Percentiles rank a stretch among this genome's conserved stretches.
phyloP scores from a whole-genome alignment of 306 rosid genomes.

The Lathyrus aphaca region DNA sequence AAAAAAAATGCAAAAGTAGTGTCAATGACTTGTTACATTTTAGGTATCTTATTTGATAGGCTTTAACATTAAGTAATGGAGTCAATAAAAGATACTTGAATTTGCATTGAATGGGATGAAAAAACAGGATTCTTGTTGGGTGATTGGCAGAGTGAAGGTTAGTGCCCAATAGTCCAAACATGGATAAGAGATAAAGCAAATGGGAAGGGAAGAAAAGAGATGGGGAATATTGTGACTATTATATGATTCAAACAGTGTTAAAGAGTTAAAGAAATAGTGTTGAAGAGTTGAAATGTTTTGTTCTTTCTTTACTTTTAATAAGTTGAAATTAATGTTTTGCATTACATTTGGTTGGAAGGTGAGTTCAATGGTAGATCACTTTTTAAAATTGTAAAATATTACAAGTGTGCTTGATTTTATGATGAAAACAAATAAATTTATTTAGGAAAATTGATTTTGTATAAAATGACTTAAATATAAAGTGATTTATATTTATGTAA shows the following conservation, averaged over 20 bases:
- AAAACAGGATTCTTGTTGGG: constrained; percentile 13
- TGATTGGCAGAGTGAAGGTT: constrained; percentile 4
- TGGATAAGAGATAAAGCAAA: neutral
- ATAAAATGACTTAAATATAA: too few relatives aligned
- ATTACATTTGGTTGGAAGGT: neutral
- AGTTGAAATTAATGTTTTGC: neutral
- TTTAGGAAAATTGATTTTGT: too few relatives aligned
- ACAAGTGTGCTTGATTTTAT: too few relatives aligned
- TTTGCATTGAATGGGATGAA: constrained; percentile 12
- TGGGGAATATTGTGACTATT: neutral
- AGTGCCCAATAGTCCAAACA: constrained; percentile 25
- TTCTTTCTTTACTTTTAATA: too few relatives aligned
- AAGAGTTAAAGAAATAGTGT: neutral
- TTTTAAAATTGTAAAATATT: too few relatives aligned
- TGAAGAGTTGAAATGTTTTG: neutral
- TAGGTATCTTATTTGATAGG: neutral
- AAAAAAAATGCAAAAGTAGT: constrained; percentile 39
- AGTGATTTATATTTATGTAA: too few relatives aligned
- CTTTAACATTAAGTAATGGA: constrained; percentile 29
- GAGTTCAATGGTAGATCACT: too few relatives aligned
- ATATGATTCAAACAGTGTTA: neutral
- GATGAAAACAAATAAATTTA: too few relatives aligned
- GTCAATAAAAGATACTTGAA: constrained; percentile 27
- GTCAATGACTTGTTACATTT: constrained; percentile 37
- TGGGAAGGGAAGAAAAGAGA: neutral